Conservation (phyloP, 352 stramenopile genomes). For the Thraustotheca clavata region DNA sequence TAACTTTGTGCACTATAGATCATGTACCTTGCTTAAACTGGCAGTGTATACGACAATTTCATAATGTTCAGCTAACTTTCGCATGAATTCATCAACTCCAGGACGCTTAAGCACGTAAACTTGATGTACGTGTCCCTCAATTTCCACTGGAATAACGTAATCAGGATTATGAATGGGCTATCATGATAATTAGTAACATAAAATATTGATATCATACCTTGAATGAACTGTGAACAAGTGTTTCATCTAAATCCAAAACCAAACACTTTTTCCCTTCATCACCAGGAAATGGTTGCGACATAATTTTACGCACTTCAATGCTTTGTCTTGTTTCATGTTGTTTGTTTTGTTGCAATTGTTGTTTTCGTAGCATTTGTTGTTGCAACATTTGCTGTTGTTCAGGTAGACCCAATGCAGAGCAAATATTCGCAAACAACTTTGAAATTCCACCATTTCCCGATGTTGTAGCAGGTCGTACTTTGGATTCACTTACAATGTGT, state of each 20-base stretch:
- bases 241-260: slow-evolving; percentile 96
- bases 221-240: slow-evolving; percentile 96
- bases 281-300: slow-evolving; percentile 31
- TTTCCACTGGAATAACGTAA: slow-evolving; percentile 97
- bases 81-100: slow-evolving; percentile 93
- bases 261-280: slow-evolving; percentile 84
- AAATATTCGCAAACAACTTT: slow-evolving; percentile 56
- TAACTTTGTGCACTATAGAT: background rate
- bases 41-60: slow-evolving; percentile 99
- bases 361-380: slow-evolving; percentile 24
- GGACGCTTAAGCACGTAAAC: slow-evolving; percentile 90
- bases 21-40: slow-evolving; percentile 79
- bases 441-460: slow-evolving; percentile 8
- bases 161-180: slow-evolving; percentile 87
- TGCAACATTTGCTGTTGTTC: slow-evolving; percentile 37
- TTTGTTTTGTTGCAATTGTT: slow-evolving; percentile 24
- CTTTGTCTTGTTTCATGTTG: slow-evolving; percentile 49
- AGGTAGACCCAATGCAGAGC: slow-evolving; percentile 45
- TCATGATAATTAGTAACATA: too few species aligned
- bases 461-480: slow-evolving; percentile 21
- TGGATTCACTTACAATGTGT: slow-evolving; percentile 27
- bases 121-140: slow-evolving; percentile 80
- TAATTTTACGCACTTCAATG: slow-evolving; percentile 25
- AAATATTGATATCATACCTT: slow-evolving; percentile 22
- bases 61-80: slow-evolving; percentile 94